phyloP scores from a whole-genome alignment of 371 early-diverging fungal species.

The Saksenaea oblongispora region DNA sequence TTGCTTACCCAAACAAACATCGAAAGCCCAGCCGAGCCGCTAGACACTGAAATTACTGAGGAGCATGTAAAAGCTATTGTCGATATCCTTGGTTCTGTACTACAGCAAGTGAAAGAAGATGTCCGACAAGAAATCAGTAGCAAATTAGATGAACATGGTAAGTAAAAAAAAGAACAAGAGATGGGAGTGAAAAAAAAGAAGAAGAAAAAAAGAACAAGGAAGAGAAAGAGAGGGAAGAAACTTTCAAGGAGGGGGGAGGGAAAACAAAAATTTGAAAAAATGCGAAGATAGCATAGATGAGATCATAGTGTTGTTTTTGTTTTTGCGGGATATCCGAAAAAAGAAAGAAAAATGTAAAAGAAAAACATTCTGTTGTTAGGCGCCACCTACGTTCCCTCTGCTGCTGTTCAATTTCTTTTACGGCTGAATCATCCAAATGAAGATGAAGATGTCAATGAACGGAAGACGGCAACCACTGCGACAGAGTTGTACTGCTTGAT shows the following conservation, averaged over 20 bases:
- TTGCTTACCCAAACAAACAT: too few relatives aligned
- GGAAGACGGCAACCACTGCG: background rate
- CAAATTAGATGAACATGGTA: background rate
- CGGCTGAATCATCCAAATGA: background rate
- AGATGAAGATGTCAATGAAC: background rate
- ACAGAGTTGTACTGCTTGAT: slow-evolving; percentile 35
- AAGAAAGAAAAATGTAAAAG: background rate
- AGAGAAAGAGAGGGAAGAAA: background rate
- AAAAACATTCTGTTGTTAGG: background rate
- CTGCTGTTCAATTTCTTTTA: background rate
- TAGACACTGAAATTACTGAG: background rate
- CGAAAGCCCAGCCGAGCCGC: background rate
- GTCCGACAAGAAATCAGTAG: background rate
- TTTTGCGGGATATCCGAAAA: background rate
- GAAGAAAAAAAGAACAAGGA: background rate
- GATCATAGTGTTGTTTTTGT: background rate
- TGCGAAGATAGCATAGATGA: background rate
- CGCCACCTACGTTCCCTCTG: slow-evolving; percentile 1
- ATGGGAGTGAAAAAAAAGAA: background rate
- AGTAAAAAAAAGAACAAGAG: background rate
- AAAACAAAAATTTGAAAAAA: background rate
- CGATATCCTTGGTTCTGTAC: slow-evolving; percentile 3
- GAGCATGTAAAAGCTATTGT: background rate
- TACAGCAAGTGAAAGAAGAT: background rate
- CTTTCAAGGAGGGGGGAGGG: background rate